Evolutionary conservation across 1,284 basidiomycete genomes (phyloP).

Genomic region (Cutaneotrichosporon arboriforme): DNA sequence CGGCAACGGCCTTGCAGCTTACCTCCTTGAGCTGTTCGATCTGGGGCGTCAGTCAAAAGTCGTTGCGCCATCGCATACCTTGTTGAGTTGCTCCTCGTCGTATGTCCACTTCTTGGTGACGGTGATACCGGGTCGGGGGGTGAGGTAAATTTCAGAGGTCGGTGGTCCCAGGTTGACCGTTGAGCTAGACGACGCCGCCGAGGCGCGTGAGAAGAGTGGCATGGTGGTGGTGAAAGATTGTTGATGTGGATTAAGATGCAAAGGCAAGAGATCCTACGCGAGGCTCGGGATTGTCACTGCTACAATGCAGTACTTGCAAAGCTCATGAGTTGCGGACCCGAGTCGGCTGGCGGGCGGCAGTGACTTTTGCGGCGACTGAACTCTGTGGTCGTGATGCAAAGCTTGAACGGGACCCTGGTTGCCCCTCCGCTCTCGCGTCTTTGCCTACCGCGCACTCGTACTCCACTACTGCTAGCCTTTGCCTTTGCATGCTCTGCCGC

Average conservation of each 20-base stretch:
- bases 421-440: no score
- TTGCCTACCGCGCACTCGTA: no score
- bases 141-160: conserved; percentile 10
- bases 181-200: conserved; percentile 2
- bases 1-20: conserved; percentile 12
- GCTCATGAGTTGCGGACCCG: no score
- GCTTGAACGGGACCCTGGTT: no score
- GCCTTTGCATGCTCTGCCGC: no score
- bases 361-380: no score
- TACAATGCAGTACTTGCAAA: not conserved
- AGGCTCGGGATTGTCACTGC: not conserved
- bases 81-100: conserved; percentile 57
- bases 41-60: conserved; percentile 13
- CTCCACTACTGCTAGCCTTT: no score
- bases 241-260: not conserved
- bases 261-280: not conserved
- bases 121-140: conserved; percentile 7
- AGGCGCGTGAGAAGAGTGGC: conserved; percentile 11
- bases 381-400: no score
- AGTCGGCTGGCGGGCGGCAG: no score
- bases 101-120: conserved; percentile 57
- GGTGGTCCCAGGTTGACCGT: conserved; percentile 5
- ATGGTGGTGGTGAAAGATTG: conserved; percentile 1
- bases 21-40: conserved; percentile 62
- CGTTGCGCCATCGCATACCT: conserved; percentile 22